Evolutionary conservation across 345 rosid genomes (phyloP), one percentile per base, ranked within the genome.

Genomic region (Aquilaria sinensis): DNA sequence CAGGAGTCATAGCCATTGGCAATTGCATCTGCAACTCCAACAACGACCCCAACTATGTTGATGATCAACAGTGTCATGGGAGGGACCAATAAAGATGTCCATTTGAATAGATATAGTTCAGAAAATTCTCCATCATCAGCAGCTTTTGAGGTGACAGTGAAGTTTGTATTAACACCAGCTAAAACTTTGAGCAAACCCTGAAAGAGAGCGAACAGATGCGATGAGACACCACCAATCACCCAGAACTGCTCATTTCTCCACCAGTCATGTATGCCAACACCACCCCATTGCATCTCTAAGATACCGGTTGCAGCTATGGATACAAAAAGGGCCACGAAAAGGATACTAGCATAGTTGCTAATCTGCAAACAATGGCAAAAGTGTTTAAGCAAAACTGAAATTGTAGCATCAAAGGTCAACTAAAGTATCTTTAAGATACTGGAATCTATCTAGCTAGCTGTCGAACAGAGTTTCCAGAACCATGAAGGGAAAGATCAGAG

Each of bases 161-260:
- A 85, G 71, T 75, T 85, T 12, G 88, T 83, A 79, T 75, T 70
- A 2, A 83, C 85, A 23, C 88, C 92, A 0, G 83, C 92, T 41
- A 85, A 55, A n/a, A 85, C 92, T 77, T 85, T 85, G 6, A 85
- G 88, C 57, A 85, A 76, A 61, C 88, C 92, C 64, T 85, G 92
- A 66, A 85, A 68, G 46, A 85, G 83, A 31, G 92, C 92, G 65
- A 83, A 85, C 2, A 85, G 70, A 53, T 85, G 92, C 0, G 86
- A 72, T 11, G 91, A 85, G 33, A 64, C 81, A 34, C 88, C 91
- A 3, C 91, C 86, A 61, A 85, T 85, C 56, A 85, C 88, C 92
- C 91, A 85, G 51, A 85, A 85, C 76, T 85, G 91, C 77, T 83
- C 84, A 5, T 85, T 83, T 68, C 88, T 80, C 91, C 91, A 85